Conservation (phyloP, 2,329 filamentous ascomycete genomes). For the Fusarium sp. region DNA sequence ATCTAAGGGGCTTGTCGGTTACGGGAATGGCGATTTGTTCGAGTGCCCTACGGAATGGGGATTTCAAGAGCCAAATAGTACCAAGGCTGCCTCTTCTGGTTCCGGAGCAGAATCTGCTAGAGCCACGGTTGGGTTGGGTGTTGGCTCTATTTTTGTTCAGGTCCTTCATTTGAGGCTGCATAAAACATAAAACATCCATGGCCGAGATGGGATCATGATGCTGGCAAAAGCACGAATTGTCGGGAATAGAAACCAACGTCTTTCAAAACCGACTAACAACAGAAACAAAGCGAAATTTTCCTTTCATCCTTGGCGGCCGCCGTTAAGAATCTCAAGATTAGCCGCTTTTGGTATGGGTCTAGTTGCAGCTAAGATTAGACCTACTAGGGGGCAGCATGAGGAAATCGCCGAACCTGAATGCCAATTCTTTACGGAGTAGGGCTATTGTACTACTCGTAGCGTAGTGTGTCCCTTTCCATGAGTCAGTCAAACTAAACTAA, state of each 20-base stretch:
- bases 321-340: slow-evolving; percentile 4
- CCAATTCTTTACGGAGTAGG: background rate
- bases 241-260: slow-evolving; percentile 11
- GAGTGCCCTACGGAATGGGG: background rate
- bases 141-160: background rate
- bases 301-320: slow-evolving; percentile 4
- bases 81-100: background rate
- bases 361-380: slow-evolving; percentile 15
- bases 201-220: background rate
- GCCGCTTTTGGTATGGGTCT: slow-evolving; percentile 28
- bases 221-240: background rate
- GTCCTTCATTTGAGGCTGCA: background rate
- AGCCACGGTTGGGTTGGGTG: background rate
- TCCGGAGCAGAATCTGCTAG: background rate
- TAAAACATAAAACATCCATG: slow-evolving; percentile 16
- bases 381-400: slow-evolving; percentile 16
- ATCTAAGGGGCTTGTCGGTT: slow-evolving; percentile 20
- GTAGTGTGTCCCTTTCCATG: background rate
- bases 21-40: slow-evolving; percentile 16
- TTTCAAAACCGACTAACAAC: background rate
- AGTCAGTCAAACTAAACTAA: background rate
- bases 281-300: slow-evolving; percentile 5
- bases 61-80: background rate
- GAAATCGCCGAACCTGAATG: slow-evolving; percentile 26
- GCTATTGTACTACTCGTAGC: slow-evolving; percentile 1